Evolutionary conservation across 2,329 filamentous ascomycete genomes (phyloP).

Genomic region (Canariomyces notabilis): DNA sequence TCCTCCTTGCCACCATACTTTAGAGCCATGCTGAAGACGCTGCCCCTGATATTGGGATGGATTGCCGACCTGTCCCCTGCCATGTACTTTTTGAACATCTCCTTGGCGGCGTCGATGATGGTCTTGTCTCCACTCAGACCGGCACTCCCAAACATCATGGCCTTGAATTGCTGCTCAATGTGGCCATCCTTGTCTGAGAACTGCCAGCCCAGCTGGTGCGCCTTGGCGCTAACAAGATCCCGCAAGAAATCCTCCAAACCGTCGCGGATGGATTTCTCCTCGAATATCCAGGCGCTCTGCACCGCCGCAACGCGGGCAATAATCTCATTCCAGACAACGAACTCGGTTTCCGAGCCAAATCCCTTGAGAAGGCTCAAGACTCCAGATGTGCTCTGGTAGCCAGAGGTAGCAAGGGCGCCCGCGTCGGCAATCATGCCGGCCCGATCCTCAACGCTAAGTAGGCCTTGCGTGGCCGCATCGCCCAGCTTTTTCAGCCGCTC

Average conservation of each 20-base stretch:
- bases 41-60: constrained; percentile 84
- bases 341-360: constrained; percentile 80
- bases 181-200: constrained; percentile 83
- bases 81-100: constrained; percentile 85
- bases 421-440: constrained; percentile 94
- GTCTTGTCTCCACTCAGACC: constrained; percentile 74
- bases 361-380: constrained; percentile 79
- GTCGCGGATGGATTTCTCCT: constrained; percentile 66
- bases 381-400: constrained; percentile 90
- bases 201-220: constrained; percentile 82
- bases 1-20: constrained; percentile 82
- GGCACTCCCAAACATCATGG: constrained; percentile 78
- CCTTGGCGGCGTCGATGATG: constrained; percentile 74
- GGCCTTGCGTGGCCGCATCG: constrained; percentile 72
- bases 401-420: constrained; percentile 80
- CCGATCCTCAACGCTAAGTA: constrained; percentile 82
- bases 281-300: constrained; percentile 82
- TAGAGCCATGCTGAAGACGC: constrained; percentile 79
- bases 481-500: constrained; percentile 84
- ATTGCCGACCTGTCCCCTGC: constrained; percentile 74
- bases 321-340: constrained; percentile 94
- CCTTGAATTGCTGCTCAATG: constrained; percentile 91
- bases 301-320: constrained; percentile 72
- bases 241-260: constrained; percentile 80
- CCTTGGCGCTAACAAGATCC: constrained; percentile 69